phyloP scores from a whole-genome alignment of 1,284 basidiomycete genomes.

The Sporisorium reilianum region DNA sequence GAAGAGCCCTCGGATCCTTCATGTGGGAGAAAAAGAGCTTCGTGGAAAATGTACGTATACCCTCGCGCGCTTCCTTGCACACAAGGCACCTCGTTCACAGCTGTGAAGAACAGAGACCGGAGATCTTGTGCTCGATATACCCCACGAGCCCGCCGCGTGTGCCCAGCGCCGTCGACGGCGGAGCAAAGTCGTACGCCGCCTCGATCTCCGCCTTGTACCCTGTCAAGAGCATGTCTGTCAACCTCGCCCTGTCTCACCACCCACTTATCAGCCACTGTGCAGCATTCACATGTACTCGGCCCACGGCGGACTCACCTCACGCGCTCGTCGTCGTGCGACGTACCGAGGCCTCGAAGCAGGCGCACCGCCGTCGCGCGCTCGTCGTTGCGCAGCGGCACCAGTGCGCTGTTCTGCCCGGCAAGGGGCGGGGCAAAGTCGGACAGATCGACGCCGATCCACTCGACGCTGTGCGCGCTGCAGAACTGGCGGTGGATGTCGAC shows the following conservation, averaged over 20 bases:
- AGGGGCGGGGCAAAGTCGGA: slow-evolving; percentile 13
- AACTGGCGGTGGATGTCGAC: slow-evolving; percentile 51
- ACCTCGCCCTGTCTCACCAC: slow-evolving; percentile 8
- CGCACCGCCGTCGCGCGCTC: slow-evolving; percentile 44
- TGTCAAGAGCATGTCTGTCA: slow-evolving; percentile 40
- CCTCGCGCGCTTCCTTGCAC: background rate
- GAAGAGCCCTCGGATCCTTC: too few species aligned
- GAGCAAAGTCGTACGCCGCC: slow-evolving; percentile 30
- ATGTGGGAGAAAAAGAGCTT: too few species aligned
- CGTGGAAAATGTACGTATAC: too few species aligned
- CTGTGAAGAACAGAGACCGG: too few species aligned
- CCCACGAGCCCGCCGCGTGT: slow-evolving; percentile 8
- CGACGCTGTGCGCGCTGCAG: background rate
- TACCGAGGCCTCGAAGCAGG: slow-evolving; percentile 16
- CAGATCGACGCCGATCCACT: slow-evolving; percentile 32
- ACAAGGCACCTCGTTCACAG: too few species aligned
- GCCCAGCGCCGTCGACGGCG: background rate
- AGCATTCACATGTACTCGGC: background rate
- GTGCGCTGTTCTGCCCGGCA: background rate
- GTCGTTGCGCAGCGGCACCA: slow-evolving; percentile 21
- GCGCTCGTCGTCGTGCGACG: background rate
- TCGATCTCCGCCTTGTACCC: slow-evolving; percentile 61
- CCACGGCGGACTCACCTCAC: background rate
- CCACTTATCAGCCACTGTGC: background rate
- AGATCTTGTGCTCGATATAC: slow-evolving; percentile 28